Percentiles rank a stretch among this genome's conserved stretches.
These are phyloP conservation scores for Wallacemonas rigidus DNA, from an alignment of 208 protist genomes.

Conservation along the genomic window DNA sequence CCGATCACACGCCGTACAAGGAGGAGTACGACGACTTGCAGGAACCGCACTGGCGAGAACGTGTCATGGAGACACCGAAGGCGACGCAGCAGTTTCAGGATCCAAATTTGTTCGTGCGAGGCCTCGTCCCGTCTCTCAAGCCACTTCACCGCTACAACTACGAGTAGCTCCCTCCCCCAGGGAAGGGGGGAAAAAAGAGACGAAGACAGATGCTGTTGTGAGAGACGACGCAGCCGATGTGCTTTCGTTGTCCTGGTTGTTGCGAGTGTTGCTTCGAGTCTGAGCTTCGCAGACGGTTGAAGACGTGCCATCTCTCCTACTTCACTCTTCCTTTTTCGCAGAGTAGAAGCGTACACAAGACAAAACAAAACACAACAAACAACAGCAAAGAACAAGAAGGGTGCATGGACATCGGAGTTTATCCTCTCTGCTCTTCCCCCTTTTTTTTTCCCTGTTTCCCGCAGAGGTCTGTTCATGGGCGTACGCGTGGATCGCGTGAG, in stretches of 20 bases:
- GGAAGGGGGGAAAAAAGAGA: background rate
- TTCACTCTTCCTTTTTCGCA: too few relatives aligned
- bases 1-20: slow-evolving; percentile 47
- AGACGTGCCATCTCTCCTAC: background rate
- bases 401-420: too few relatives aligned
- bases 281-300: background rate
- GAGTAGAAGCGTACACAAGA: background rate
- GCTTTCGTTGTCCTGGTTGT: background rate
- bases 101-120: slow-evolving; percentile 72
- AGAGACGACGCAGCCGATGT: background rate
- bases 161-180: slow-evolving; percentile 26
- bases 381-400: too few relatives aligned
- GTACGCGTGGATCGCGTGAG: too few relatives aligned
- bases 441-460: too few relatives aligned
- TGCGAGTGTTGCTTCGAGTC: background rate
- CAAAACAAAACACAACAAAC: background rate
- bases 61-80: slow-evolving; percentile 47
- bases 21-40: slow-evolving; percentile 21
- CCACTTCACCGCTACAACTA: slow-evolving; percentile 67
- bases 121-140: slow-evolving; percentile 42
- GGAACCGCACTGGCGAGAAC: slow-evolving; percentile 72
- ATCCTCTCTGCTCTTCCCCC: too few relatives aligned
- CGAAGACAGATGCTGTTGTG: background rate
- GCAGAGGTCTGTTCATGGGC: too few relatives aligned
- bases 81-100: slow-evolving; percentile 73